Evolutionary conservation across 2,329 filamentous ascomycete species (phyloP).

Genomic region (Bipolaris oryzae): DNA sequence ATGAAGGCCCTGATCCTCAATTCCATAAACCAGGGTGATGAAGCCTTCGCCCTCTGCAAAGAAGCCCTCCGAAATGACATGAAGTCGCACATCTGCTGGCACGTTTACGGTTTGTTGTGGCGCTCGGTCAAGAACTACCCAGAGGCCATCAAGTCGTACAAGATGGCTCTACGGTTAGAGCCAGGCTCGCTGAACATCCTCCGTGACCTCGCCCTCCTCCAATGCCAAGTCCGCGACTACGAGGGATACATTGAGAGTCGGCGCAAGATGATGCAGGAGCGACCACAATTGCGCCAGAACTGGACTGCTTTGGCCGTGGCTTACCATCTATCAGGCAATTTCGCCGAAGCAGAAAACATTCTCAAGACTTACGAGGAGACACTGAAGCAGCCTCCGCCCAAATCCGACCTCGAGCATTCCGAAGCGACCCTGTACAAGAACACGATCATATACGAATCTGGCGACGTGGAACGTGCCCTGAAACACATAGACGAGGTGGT

Average conservation of each 20-base stretch:
- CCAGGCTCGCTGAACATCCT: constrained; percentile 95
- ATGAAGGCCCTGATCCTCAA: constrained; percentile 99
- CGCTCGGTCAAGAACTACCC: constrained; percentile 96
- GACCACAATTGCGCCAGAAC: constrained; percentile 82
- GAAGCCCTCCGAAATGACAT: constrained; percentile 92
- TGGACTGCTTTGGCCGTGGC: constrained; percentile 98
- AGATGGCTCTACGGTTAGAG: constrained; percentile 89
- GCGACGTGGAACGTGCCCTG: constrained; percentile 80
- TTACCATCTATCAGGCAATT: constrained; percentile 85
- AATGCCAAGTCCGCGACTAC: constrained; percentile 96
- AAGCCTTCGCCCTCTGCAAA: constrained; percentile 93
- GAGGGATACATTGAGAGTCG: constrained; percentile 90
- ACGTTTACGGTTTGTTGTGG: constrained; percentile 95
- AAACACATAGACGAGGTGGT: constrained; percentile 81
- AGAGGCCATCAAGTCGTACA: constrained; percentile 98
- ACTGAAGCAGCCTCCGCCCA: constrained; percentile 77
- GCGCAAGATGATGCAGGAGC: constrained; percentile 82
- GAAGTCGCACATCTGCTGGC: constrained; percentile 99
- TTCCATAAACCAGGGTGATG: constrained; percentile 86
- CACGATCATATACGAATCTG: constrained; percentile 86
- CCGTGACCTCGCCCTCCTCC: constrained; percentile 87
- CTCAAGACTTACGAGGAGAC: constrained; percentile 93
- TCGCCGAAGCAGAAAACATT: constrained; percentile 86
- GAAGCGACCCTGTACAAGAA: constrained; percentile 97
- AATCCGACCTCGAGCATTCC: constrained; percentile 86